Evolutionary conservation across 2,329 filamentous ascomycete genomes (phyloP).

Genomic region (Exserohilum rostratum): DNA sequence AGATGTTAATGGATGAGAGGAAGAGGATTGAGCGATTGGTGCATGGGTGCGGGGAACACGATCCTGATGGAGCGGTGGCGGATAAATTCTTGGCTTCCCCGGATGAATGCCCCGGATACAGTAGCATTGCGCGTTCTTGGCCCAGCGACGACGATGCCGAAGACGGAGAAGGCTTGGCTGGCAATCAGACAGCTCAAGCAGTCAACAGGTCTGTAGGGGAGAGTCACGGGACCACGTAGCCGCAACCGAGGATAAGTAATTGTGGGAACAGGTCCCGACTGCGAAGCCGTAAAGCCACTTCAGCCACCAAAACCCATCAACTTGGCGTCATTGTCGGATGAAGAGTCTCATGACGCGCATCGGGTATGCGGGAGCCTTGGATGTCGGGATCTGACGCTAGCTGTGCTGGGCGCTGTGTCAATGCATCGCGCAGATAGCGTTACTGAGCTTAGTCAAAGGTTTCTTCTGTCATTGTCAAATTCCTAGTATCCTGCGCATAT

Average conservation of each 20-base stretch:
- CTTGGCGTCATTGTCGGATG: neutral
- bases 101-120: neutral
- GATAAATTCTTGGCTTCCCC: neutral
- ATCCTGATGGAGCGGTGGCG: neutral
- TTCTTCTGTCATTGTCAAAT: neutral
- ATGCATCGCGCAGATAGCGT: neutral
- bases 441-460: neutral
- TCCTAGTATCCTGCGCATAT: neutral
- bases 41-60: neutral
- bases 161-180: neutral
- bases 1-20: neutral
- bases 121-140: neutral
- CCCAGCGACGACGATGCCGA: neutral
- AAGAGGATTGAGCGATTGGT: neutral
- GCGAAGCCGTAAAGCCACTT: neutral
- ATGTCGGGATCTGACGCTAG: neutral
- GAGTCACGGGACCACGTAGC: constrained; percentile 8
- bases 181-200: neutral
- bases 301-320: neutral
- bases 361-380: neutral
- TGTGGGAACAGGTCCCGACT: neutral
- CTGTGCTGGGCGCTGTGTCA: neutral
- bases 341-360: neutral
- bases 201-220: neutral
- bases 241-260: constrained; percentile 9